Percentiles rank a stretch among this genome's conserved stretches.
Conservation (phyloP, 345 rosid genomes). For the Populus nigra region DNA sequence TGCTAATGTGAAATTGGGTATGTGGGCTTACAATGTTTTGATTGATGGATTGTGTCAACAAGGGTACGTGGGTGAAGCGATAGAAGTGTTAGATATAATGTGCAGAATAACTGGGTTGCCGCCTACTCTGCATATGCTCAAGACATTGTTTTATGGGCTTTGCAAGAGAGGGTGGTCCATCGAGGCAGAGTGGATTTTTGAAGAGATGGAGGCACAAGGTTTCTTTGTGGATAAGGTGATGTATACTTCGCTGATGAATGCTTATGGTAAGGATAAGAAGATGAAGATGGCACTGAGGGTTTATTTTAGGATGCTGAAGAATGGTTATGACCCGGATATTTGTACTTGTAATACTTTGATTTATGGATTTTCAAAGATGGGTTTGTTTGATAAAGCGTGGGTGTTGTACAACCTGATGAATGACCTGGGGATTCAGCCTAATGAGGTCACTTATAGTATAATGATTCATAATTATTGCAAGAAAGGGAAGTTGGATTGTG, state of each 20-base stretch:
- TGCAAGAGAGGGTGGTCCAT: conserved; percentile 46
- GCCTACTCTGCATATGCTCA: conserved; percentile 41
- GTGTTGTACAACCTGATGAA: conserved; percentile 42
- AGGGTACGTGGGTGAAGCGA: conserved; percentile 50
- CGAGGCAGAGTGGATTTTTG: conserved; percentile 52
- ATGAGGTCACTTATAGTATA: conserved; percentile 47
- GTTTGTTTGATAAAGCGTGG: conserved; percentile 47
- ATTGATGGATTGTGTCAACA: conserved; percentile 45
- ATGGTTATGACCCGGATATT: conserved; percentile 48
- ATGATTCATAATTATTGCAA: conserved; percentile 58
- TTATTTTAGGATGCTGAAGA: conserved; percentile 60
- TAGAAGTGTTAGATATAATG: conserved; percentile 45
- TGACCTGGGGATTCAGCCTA: conserved; percentile 33
- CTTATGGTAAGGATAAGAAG: conserved; percentile 47
- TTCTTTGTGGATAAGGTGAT: conserved; percentile 51
- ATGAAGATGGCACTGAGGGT: conserved; percentile 62
- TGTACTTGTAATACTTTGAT: conserved; percentile 59
- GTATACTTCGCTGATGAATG: conserved; percentile 55
- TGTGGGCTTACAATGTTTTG: conserved; percentile 46
- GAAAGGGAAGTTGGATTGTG: conserved; percentile 51
- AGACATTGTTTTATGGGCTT: conserved; percentile 61
- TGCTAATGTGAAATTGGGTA: conserved; percentile 34
- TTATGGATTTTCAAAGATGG: conserved; percentile 52
- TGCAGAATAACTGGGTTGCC: conserved; percentile 37
- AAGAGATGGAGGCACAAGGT: conserved; percentile 54